Percentiles rank a stretch among this genome's conserved stretches.
Conservation (phyloP, 306 rosid species). For the Rosa persica region DNA sequence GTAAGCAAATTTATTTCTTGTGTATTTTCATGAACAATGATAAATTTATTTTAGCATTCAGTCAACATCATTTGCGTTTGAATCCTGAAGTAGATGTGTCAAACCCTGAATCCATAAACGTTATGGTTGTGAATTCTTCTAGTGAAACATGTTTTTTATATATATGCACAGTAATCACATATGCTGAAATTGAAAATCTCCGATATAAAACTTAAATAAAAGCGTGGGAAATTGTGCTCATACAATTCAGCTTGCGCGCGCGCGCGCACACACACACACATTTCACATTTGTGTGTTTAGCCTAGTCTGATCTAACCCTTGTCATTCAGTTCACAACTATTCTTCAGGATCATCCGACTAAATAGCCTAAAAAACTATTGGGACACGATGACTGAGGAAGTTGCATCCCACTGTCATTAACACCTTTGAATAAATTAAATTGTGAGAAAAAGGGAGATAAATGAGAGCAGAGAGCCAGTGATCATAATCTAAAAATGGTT, state of each 20-base stretch:
- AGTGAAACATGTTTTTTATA: not conserved
- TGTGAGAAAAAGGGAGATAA: not conserved
- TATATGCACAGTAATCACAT: not conserved
- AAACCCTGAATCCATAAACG: not conserved
- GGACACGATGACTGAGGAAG: not conserved
- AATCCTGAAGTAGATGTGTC: not conserved
- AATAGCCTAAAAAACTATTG: not conserved
- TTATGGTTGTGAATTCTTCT: not conserved
- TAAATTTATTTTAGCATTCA: not conserved
- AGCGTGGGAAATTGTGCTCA: not conserved
- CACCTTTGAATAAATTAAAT: not conserved
- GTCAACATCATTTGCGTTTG: not conserved
- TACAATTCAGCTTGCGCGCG: not conserved
- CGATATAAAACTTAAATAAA: not conserved
- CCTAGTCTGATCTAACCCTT: not conserved
- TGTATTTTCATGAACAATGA: not conserved
- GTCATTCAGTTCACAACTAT: not conserved
- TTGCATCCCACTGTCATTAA: not conserved
- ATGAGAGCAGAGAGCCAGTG: not conserved
- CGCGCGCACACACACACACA: too few species aligned
- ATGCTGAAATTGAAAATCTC: not conserved
- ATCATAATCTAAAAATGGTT: not conserved
- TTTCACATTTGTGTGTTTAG: too few species aligned
- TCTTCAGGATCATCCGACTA: not conserved
- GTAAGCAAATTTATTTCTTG: conserved; percentile 14